Base-by-base conservation (phyloP, 345 rosid species). In the Populus simonii region DNA sequence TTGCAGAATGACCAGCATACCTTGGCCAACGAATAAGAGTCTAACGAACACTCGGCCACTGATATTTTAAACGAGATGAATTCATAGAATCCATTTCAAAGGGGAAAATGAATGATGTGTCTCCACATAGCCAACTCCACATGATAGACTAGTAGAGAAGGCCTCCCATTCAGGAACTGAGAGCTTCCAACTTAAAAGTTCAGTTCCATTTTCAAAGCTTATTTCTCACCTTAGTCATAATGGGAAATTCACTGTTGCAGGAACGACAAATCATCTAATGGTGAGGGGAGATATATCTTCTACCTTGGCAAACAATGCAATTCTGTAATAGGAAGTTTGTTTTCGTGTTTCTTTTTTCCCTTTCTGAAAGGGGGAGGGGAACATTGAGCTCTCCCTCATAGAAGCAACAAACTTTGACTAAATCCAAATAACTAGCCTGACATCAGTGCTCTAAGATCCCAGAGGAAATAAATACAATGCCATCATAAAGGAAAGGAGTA, bases 1-100 rank as follows among this genome's bases (percentile, higher is more conserved):
- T 71, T 74, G 79, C 43, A 83, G 82, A 22, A 77, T 45, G 78
- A 33, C 71, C 75, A 3, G 71, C 76, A 74, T 20, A 76, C 61
- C 62, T 81, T 84, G 71, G 72, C 81, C 74, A 79, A 78, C 29
- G 49, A 67, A 74, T 76, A 74, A 68, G 72, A 83, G 57, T 82
- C 82, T 75, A 47, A 80, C 70, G 25, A 70, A 68, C 57, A 74
- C 74, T 73, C 31, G 31, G 82, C 76, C 71, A 57, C 73, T 74
- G 68, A 73, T 80, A 51, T 76, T 75, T 55, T 61, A 66, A 63
- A 80, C 18, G 43, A 61, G 76, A 76, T 77, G 79, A 41, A 71
- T 13, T 76, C 41, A 68, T 73, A 45, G 38, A 72, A 33, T 75
- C 74, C 74, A 73, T 72, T 71, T 72, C 55, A 35, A 25, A 49